phyloP scores from a whole-genome alignment of 805 yeast genomes.

The Saccharomycopsis schoenii region DNA sequence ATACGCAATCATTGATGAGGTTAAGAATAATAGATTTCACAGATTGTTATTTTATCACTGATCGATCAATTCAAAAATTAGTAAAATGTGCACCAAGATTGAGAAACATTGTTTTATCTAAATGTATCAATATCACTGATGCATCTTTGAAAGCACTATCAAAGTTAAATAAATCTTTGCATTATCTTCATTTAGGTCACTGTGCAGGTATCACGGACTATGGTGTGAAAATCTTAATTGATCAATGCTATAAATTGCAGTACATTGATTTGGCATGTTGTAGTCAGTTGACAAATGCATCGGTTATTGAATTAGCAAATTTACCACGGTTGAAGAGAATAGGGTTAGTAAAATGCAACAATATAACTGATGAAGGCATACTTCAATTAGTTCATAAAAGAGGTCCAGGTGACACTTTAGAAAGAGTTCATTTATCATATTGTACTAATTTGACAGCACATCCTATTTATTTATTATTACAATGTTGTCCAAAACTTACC shows the following conservation, averaged over 20 bases:
- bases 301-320: slow-evolving; percentile 65
- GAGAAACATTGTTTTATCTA: slow-evolving; percentile 80
- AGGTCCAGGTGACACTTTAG: slow-evolving; percentile 71
- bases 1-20: slow-evolving; percentile 43
- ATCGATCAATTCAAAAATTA: slow-evolving; percentile 61
- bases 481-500: slow-evolving; percentile 76
- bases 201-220: slow-evolving; percentile 83
- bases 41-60: slow-evolving; percentile 72
- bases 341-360: slow-evolving; percentile 84
- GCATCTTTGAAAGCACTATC: slow-evolving; percentile 63
- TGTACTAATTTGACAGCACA: slow-evolving; percentile 71
- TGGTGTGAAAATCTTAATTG: slow-evolving; percentile 68
- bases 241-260: slow-evolving; percentile 74
- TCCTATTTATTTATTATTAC: slow-evolving; percentile 67
- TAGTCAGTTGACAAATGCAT: slow-evolving; percentile 73
- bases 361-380: slow-evolving; percentile 80
- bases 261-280: slow-evolving; percentile 96
- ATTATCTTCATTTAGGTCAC: slow-evolving; percentile 89
- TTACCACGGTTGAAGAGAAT: slow-evolving; percentile 78
- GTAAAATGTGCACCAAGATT: slow-evolving; percentile 74
- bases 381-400: slow-evolving; percentile 55
- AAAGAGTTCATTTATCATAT: slow-evolving; percentile 87
- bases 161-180: slow-evolving; percentile 66
- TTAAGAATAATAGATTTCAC: slow-evolving; percentile 79
- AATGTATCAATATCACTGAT: slow-evolving; percentile 82